Base-by-base conservation (phyloP, 2,329 filamentous ascomycete genomes). In the Alternaria incomplexa region DNA sequence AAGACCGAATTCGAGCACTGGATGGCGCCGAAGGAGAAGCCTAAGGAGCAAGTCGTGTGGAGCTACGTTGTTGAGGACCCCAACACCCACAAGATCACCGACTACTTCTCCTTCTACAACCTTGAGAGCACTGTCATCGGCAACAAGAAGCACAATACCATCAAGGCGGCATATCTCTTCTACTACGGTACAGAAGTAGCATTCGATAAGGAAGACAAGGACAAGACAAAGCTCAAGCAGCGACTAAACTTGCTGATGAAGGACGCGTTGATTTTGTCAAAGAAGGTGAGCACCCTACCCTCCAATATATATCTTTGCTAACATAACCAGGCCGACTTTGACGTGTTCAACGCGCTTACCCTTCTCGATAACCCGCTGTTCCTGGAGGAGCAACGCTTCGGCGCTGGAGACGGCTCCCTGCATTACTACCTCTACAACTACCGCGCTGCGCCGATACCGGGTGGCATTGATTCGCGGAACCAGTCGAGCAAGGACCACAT, bases 381-480 rank as follows among this genome's bases (percentile, higher is more conserved):
- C 87, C 85, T 99, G 6, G 90, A 95, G 77, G 87, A 97, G 70
- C 93, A 97, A 77, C 97, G 97, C 81, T 99, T 97, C 74, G 96
- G 95, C 47, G 90, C 91, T 6, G 96, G 96, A 30, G 96, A 99
- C 79, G 96, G 96, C 50, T 93, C 96, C 79, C 85, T 99, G 72
- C 93, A 99, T 81, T 99, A 94, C 83, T 99, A 99, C 81, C 85
- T 99, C 30, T 99, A 96, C 86, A 99, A 99, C 82, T 99, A 97
- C 84, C 89, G 93, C 61, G 92, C 93, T 12, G 90, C 92, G 63
- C 89, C 90, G n/a, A 91, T 99, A 73, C 84, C 88, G 1, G 94
- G 96, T 52, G 96, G 96, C 22, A 89, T 98, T 46, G 90, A 97
- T 79, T 86, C 87, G 73, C 88, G 87, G 75, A 97, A 96, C 77